Percentiles rank a stretch among this genome's conserved stretches.
Conservation (phyloP, 2,329 filamentous ascomycete species). For the Fusarium odoratissimum region DNA sequence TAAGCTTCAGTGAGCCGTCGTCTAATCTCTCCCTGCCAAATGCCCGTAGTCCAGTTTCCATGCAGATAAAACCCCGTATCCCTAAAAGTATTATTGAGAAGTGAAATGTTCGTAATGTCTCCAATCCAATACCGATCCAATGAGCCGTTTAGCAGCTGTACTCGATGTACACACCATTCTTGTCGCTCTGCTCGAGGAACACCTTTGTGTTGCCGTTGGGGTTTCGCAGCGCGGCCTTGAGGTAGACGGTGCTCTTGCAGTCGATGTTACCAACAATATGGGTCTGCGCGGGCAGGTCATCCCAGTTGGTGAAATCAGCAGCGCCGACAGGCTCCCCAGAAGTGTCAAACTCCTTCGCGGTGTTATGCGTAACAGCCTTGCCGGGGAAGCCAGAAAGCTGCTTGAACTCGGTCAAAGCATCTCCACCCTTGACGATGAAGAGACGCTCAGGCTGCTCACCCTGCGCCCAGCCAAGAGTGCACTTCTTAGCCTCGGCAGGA, state of each 20-base stretch:
- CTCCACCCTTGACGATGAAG: slow-evolving; percentile 50
- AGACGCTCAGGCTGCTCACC: slow-evolving; percentile 52
- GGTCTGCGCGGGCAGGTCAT: slow-evolving; percentile 23
- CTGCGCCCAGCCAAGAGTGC: slow-evolving; percentile 50
- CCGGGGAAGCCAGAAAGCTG: slow-evolving; percentile 45
- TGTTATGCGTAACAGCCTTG: slow-evolving; percentile 36
- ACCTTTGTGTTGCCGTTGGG: slow-evolving; percentile 43
- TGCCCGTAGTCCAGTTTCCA: background rate
- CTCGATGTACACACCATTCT: slow-evolving; percentile 47
- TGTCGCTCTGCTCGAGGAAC: slow-evolving; percentile 47
- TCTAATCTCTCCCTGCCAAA: background rate
- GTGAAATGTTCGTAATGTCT: background rate
- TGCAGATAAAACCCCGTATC: background rate
- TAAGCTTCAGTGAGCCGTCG: background rate
- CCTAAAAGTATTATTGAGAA: slow-evolving; percentile 17
- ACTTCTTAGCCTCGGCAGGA: slow-evolving; percentile 45
- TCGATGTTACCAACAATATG: slow-evolving; percentile 44
- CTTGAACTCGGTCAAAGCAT: slow-evolving; percentile 39
- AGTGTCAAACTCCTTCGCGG: slow-evolving; percentile 40
- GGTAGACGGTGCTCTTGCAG: slow-evolving; percentile 47
- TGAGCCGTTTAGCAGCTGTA: slow-evolving; percentile 28
- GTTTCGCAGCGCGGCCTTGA: slow-evolving; percentile 44
- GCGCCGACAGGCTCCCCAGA: slow-evolving; percentile 27
- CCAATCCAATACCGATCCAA: background rate
- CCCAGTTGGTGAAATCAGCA: slow-evolving; percentile 50